Evolutionary conservation across 2,329 filamentous ascomycete genomes (phyloP), one percentile per base, ranked within the genome.

Genomic region (Ceratocystis albifundus): DNA sequence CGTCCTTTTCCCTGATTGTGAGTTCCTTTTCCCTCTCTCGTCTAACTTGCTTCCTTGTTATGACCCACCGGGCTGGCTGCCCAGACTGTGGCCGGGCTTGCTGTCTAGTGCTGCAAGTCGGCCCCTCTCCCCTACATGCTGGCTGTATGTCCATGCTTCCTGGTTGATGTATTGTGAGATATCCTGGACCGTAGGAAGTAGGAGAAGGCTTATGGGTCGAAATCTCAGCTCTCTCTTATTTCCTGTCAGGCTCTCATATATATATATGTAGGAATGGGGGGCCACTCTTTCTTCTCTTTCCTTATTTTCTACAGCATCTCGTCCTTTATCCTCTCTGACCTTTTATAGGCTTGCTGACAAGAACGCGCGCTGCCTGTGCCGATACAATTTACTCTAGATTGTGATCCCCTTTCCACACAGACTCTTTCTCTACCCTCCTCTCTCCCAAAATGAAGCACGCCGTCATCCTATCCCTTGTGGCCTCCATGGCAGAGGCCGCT

Each of bases 391-490:
- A 4, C 44, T 2, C 8, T 8, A 62, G 41, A 64, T 64, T 30
- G 30, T 20, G 45, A 46, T 53, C 50, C n/a, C 15, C 3, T n/a
- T n/a, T n/a, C 7, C 32, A 41, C 36, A 41, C 36, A 15, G 3
- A 0, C 32, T 10, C 32, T 53, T 8, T 45, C 57, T 28, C 5
- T 4, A 20, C 28, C 5, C 20, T 28, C 61, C 28, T 62, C 32
- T 66, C 28, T n/a, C 41, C 20, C 61, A 50, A 20, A 30, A 68
- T 68, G 67, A 68, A 68, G 67, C 67, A 68, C 53, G 59, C 67
- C 46, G 30, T 66, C n/a, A 30, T 68, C 61, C 48, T 68, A 53
- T 62, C 67, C 7, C 64, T 68, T 45, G 61, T 62, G 25, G 67
- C 67, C 67, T 44, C 67, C 17, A 41, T 68, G 41, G 67, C 67